Evolutionary conservation across 805 yeast genomes (phyloP).

Genomic region (Metschnikowia amazonensis): DNA sequence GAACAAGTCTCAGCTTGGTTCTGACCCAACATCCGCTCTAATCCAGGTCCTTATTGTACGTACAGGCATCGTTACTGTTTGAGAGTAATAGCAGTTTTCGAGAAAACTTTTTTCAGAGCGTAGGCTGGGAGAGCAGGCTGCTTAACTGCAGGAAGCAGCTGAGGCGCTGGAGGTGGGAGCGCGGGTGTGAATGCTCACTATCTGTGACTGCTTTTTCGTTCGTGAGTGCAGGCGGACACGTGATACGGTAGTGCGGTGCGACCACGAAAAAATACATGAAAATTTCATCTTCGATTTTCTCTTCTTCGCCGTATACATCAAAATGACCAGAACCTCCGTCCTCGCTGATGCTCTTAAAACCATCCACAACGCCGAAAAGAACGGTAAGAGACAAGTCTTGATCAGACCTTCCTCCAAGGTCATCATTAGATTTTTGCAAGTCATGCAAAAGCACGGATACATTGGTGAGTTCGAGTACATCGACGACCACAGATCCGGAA

Average conservation of each 20-base stretch:
- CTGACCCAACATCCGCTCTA: not conserved
- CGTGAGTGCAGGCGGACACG: not conserved
- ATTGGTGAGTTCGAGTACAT: constrained; percentile 36
- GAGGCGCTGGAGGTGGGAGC: not conserved
- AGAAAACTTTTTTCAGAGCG: constrained; percentile 17
- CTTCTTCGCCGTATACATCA: constrained; percentile 7
- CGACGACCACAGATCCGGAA: constrained; percentile 37
- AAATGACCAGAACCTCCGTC: constrained; percentile 96
- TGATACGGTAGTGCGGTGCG: constrained; percentile 1
- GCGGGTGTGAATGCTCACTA: not conserved
- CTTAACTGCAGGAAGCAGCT: constrained; percentile 6
- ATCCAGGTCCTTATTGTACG: constrained; percentile 20
- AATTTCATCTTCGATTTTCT: not conserved
- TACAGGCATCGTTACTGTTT: constrained; percentile 39
- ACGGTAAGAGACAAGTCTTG: constrained; percentile 98
- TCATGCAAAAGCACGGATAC: constrained; percentile 84
- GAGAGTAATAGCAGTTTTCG: constrained; percentile 7
- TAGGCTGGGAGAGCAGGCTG: constrained; percentile 7
- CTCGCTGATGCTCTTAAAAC: constrained; percentile 98
- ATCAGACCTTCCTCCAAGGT: constrained; percentile 98
- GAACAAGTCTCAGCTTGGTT: too few species aligned
- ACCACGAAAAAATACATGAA: constrained; percentile 4
- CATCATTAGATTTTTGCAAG: constrained; percentile 92
- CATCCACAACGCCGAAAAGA: constrained; percentile 98
- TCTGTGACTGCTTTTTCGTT: constrained; percentile 18